phyloP scores from a whole-genome alignment of 805 yeast genomes.

The Tetrapisispora fleetii region DNA sequence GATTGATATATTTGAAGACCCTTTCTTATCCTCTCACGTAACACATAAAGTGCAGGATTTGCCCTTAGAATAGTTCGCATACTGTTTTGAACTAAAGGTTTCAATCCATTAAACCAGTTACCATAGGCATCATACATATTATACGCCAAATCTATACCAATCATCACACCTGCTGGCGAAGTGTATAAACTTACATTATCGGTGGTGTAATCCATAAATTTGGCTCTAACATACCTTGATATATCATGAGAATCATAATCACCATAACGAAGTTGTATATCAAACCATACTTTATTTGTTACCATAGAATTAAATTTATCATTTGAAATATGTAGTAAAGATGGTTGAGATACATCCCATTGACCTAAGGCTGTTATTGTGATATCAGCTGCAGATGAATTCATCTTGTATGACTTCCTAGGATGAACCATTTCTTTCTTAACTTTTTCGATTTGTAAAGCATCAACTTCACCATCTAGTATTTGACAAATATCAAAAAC shows the following conservation, averaged over 20 bases:
- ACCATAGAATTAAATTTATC: slow-evolving; percentile 52
- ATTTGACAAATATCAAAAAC: slow-evolving; percentile 92
- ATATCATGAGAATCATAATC: slow-evolving; percentile 97
- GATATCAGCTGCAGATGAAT: slow-evolving; percentile 88
- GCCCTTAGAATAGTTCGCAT: slow-evolving; percentile 91
- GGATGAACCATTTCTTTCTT: slow-evolving; percentile 93
- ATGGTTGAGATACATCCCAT: slow-evolving; percentile 81
- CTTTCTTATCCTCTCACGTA: slow-evolving; percentile 88
- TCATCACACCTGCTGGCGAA: slow-evolving; percentile 82
- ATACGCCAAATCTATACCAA: slow-evolving; percentile 88
- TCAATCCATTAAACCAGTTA: slow-evolving; percentile 93
- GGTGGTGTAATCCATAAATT: slow-evolving; percentile 84
- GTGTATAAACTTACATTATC: slow-evolving; percentile 84
- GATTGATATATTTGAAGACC: slow-evolving; percentile 90
- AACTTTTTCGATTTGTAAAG: slow-evolving; percentile 72
- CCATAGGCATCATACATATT: slow-evolving; percentile 96
- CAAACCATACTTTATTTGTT: slow-evolving; percentile 80
- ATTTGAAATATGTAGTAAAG: slow-evolving; percentile 60
- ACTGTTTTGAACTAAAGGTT: slow-evolving; percentile 80
- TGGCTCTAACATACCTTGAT: slow-evolving; percentile 85
- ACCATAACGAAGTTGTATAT: slow-evolving; percentile 89
- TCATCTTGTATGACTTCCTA: slow-evolving; percentile 93
- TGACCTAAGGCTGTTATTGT: slow-evolving; percentile 61
- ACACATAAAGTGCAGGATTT: slow-evolving; percentile 83
- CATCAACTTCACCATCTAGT: slow-evolving; percentile 76